Percentiles rank a stretch among this genome's conserved stretches.
Conservation (phyloP, 1,139 yeast species). For the Entelexis paramagnoliae region DNA sequence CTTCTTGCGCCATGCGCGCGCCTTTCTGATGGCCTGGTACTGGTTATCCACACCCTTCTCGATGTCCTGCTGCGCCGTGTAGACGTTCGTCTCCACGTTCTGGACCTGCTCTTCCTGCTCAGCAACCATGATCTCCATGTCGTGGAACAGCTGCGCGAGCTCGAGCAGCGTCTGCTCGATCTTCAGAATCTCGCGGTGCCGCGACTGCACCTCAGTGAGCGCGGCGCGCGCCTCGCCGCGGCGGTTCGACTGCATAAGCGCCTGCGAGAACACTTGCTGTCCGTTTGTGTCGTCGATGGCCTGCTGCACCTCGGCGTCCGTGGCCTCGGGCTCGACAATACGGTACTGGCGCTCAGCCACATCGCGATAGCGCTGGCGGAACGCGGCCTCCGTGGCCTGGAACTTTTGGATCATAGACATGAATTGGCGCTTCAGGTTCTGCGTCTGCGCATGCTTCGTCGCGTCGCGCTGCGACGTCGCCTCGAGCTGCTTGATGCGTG, state of each 20-base stretch:
- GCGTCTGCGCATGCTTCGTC: slow-evolving; percentile 84
- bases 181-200: slow-evolving; percentile 92
- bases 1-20: slow-evolving; percentile 85
- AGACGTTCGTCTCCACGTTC: slow-evolving; percentile 72
- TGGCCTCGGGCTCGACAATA: slow-evolving; percentile 87
- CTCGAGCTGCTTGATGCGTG: slow-evolving; percentile 67
- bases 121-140: slow-evolving; percentile 92
- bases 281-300: slow-evolving; percentile 80
- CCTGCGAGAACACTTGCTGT: slow-evolving; percentile 89
- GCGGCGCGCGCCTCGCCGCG: slow-evolving; percentile 97
- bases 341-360: slow-evolving; percentile 91
- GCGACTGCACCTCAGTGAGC: slow-evolving; percentile 85
- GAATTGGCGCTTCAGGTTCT: slow-evolving; percentile 75
- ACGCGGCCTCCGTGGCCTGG: slow-evolving; percentile 76
- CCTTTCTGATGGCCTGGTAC: slow-evolving; percentile 76
- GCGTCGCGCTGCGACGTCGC: slow-evolving; percentile 57
- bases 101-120: slow-evolving; percentile 89
- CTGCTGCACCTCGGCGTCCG: slow-evolving; percentile 69
- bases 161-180: slow-evolving; percentile 95
- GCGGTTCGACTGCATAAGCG: slow-evolving; percentile 80
- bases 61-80: slow-evolving; percentile 75
- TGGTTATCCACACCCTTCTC: slow-evolving; percentile 95
- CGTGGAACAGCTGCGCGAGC: slow-evolving; percentile 85
- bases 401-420: slow-evolving; percentile 77
- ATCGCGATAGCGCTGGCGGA: slow-evolving; percentile 70